Evolutionary conservation across 192 early-diverging fungal genomes (phyloP).

Genomic region (Irineochytrium annulatum): DNA sequence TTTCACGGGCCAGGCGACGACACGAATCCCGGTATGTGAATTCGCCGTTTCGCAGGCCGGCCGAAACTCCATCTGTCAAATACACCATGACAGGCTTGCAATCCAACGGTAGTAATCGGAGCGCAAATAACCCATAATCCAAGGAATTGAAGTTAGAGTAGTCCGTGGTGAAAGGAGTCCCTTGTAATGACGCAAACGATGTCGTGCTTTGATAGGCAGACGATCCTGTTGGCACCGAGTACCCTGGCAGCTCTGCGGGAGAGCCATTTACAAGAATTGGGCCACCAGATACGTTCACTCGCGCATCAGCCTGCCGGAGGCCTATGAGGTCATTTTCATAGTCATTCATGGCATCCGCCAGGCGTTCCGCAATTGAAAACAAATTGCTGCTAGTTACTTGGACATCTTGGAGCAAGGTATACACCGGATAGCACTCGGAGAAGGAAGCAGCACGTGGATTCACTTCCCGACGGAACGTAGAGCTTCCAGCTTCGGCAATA

Average conservation of each 20-base stretch:
- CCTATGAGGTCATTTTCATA: constrained; percentile 43
- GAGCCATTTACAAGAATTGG: neutral
- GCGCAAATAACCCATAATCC: constrained; percentile 33
- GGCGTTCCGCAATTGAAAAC: constrained; percentile 25
- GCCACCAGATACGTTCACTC: neutral
- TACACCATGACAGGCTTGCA: constrained; percentile 35
- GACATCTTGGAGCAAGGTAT: constrained; percentile 45
- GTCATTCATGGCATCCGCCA: constrained; percentile 40
- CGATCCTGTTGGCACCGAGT: neutral
- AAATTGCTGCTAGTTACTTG: constrained; percentile 33
- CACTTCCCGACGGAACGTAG: constrained; percentile 27
- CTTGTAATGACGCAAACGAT: constrained; percentile 1
- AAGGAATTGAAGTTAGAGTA: constrained; percentile 23
- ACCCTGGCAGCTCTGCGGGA: neutral
- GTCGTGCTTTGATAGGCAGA: neutral
- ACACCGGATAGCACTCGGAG: constrained; percentile 26
- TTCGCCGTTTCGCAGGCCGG: constrained; percentile 26
- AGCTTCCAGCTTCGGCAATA: constrained; percentile 38
- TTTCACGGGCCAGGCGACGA: constrained; percentile 20
- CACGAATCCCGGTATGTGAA: constrained; percentile 31
- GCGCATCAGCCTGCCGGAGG: constrained; percentile 20
- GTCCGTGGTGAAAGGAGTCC: neutral
- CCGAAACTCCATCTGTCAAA: constrained; percentile 47
- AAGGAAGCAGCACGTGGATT: constrained; percentile 25
- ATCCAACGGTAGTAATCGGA: constrained; percentile 38